Evolutionary conservation across 768 basidiomycete genomes (phyloP).

Genomic region (Tricholoma sp.): DNA sequence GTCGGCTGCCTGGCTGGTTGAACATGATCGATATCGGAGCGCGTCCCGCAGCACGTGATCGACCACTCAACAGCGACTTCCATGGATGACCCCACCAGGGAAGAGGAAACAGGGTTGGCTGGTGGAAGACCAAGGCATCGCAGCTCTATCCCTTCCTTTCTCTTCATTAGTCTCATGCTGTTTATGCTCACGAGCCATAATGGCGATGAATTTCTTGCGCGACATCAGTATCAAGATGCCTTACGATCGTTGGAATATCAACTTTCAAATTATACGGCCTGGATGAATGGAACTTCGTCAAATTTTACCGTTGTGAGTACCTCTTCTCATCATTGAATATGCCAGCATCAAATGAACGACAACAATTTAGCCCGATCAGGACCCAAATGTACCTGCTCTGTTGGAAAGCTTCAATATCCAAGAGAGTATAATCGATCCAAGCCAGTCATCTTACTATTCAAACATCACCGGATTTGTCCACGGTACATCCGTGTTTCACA

Average conservation of each 20-base stretch:
- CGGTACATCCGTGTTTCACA: slow-evolving; percentile 55
- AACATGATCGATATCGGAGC: slow-evolving; percentile 36
- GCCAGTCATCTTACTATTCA: slow-evolving; percentile 53
- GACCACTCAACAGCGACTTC: slow-evolving; percentile 1
- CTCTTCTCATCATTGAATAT: not conserved
- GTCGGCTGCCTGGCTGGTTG: slow-evolving; percentile 43
- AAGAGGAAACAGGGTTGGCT: slow-evolving; percentile 36
- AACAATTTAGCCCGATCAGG: slow-evolving; percentile 39
- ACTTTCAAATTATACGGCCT: slow-evolving; percentile 68
- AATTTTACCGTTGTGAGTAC: slow-evolving; percentile 58
- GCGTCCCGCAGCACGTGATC: slow-evolving; percentile 10
- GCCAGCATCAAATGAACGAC: not conserved
- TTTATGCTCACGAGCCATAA: slow-evolving; percentile 78
- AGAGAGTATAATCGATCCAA: slow-evolving; percentile 40
- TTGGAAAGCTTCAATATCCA: slow-evolving; percentile 44
- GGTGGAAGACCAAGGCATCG: slow-evolving; percentile 36
- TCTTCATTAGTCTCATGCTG: slow-evolving; percentile 69
- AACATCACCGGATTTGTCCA: slow-evolving; percentile 80
- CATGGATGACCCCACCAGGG: slow-evolving; percentile 25
- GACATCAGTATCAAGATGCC: slow-evolving; percentile 64
- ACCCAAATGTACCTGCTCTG: slow-evolving; percentile 39
- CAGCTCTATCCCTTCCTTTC: slow-evolving; percentile 64
- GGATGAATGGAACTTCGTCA: slow-evolving; percentile 62
- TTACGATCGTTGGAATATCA: slow-evolving; percentile 53
- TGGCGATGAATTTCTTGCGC: slow-evolving; percentile 58